phyloP scores from a whole-genome alignment of 202 grass and related monocot genomes.

The Hordeum pubiflorum region DNA sequence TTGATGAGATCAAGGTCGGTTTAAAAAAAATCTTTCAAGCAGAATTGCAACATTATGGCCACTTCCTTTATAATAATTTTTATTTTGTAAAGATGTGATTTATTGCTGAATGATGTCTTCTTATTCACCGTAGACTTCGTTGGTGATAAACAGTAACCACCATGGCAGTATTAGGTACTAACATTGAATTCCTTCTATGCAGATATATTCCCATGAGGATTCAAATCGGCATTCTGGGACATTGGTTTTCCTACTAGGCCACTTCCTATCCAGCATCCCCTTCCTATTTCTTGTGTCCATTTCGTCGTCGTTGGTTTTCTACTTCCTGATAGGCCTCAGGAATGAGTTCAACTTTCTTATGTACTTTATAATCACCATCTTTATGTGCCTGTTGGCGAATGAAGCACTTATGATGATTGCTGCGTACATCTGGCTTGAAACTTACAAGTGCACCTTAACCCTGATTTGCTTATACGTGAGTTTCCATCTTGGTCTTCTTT shows the following conservation, averaged over 20 bases:
- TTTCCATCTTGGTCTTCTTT: not conserved
- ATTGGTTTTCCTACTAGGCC: slow-evolving; percentile 66
- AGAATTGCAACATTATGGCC: no score
- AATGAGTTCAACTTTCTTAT: slow-evolving; percentile 77
- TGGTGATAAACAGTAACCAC: no score
- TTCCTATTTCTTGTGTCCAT: slow-evolving; percentile 81
- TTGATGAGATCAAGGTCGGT: slow-evolving; percentile 64
- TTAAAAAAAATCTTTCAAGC: no score
- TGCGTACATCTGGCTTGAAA: slow-evolving; percentile 67
- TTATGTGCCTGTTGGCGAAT: slow-evolving; percentile 83
- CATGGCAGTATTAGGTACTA: no score
- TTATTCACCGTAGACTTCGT: no score
- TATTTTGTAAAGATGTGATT: not conserved
- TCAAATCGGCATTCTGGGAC: slow-evolving; percentile 67
- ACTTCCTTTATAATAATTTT: no score
- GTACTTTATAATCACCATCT: slow-evolving; percentile 80
- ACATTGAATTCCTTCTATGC: not conserved
- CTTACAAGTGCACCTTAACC: slow-evolving; percentile 60
- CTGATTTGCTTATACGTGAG: slow-evolving; percentile 76
- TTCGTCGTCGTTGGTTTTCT: slow-evolving; percentile 68
- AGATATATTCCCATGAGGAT: slow-evolving; percentile 78
- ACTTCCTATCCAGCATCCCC: slow-evolving; percentile 72
- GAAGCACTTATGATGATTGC: slow-evolving; percentile 81
- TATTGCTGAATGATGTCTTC: not conserved
- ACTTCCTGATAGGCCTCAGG: slow-evolving; percentile 81